Base-by-base conservation (phyloP, 2,329 filamentous ascomycete genomes). In the Ophiocordyceps camponoti-floridani region DNA sequence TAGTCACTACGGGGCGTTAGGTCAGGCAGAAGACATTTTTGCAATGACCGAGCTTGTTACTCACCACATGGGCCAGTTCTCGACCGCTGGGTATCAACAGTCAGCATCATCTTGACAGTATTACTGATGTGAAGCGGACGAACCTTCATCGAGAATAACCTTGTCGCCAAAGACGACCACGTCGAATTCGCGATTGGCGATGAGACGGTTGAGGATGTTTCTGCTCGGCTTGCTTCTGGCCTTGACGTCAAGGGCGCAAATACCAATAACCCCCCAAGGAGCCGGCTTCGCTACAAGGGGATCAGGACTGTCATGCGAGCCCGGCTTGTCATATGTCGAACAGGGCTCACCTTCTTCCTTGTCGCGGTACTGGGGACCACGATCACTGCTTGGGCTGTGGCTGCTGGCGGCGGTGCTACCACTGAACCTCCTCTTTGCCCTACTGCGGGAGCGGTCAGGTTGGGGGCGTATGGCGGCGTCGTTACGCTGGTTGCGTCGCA, bases 111-210 rank as follows among this genome's bases (percentile, higher is more conserved):
- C n/a, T 38, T 5, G 13, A 8, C 2, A 19, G 35, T 3, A n/a
- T 11, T 7, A 27, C 3, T 7, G 3, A 14, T 23, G 23, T 23
- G 40, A n/a, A 13, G 40, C 12, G 5, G 9, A 35, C 46, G 11
- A 31, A 76, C 75, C 74, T 73, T 98, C 91, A 56, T 98, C 91
- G 33, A 98, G 70, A 52, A 98, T 98, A 40, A 95, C 89, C 64
- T 98, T 98, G 67, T 98, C 91, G 42, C 91, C 93, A 66, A 98
- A 98, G 12, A 98, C 89, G 49, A 94, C 82, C 23, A 96, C 88
- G 55, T 98, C 89, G 56, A 98, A 96, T 54, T 96, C 89, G 43
- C 81, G 77, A 51, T 93, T 88, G 31, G 84, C 78, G 51, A 95
- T 89, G 18, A 98, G 71, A 43, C 88, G 78, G 56, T 94, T 96